These are phyloP conservation scores for Zygosaccharomyces lentus DNA, from an alignment of 805 yeast species.

Conservation along the genomic window DNA sequence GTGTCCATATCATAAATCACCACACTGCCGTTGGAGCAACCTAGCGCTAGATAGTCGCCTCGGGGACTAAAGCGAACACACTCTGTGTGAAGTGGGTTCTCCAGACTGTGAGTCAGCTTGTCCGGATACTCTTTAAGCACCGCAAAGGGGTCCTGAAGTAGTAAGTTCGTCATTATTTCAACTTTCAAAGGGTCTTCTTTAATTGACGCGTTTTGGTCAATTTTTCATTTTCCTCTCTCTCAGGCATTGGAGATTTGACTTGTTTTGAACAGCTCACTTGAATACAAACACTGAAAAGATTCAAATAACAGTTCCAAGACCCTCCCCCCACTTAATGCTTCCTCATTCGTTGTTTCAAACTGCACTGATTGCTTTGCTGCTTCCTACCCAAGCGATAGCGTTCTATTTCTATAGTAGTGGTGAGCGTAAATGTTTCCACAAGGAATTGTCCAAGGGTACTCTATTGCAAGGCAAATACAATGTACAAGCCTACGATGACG, in stretches of 20 bases:
- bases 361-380: slow-evolving; percentile 17
- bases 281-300: background rate
- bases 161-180: slow-evolving; percentile 45
- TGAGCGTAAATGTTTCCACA: slow-evolving; percentile 51
- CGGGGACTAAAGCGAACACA: slow-evolving; percentile 61
- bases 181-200: background rate
- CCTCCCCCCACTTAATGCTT: slow-evolving; percentile 7
- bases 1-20: slow-evolving; percentile 73
- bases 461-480: slow-evolving; percentile 47
- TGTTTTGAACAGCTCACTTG: slow-evolving; percentile 7
- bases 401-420: slow-evolving; percentile 51
- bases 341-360: slow-evolving; percentile 15
- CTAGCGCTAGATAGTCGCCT: slow-evolving; percentile 86
- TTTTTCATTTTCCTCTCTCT: slow-evolving; percentile 2
- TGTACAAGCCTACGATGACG: slow-evolving; percentile 43
- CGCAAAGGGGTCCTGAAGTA: slow-evolving; percentile 84
- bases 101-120: slow-evolving; percentile 62
- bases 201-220: slow-evolving; percentile 12
- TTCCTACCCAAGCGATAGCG: slow-evolving; percentile 32
- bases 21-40: slow-evolving; percentile 68
- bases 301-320: background rate
- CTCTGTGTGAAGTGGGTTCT: slow-evolving; percentile 59
- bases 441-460: slow-evolving; percentile 49
- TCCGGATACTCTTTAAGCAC: slow-evolving; percentile 92
- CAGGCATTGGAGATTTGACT: background rate